Base-by-base conservation (phyloP, 78 protist genomes). In the Parvularia atlantis region DNA sequence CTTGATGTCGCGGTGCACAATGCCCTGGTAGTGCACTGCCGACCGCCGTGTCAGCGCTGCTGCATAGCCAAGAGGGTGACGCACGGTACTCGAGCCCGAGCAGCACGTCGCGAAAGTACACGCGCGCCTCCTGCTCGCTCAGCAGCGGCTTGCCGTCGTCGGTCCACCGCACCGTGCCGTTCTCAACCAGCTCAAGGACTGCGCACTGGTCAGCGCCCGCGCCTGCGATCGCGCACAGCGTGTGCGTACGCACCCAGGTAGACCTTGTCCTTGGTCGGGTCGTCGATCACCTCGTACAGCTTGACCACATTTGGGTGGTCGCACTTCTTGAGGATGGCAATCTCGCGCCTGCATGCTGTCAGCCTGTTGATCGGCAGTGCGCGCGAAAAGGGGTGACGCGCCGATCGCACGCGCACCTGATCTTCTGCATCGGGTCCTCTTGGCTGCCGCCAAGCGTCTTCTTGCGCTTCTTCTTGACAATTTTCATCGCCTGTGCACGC, bases 241-340 rank as follows among this genome's bases (percentile, higher is more conserved):
- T n/a, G n/a, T n/a, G n/a, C n/a, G n/a, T n/a, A 75, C 84, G 31
- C 1, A 56, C 71, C 87, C 77, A 87, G 1, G 75, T 73, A 85
- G 26, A 87, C 3, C 62, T 53, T 50, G 44, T 77, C 63, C n/a
- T 0, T 16, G 39, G 59, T 1, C 50, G 89, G 84, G 35, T 89
- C 91, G 64, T 88, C 91, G 35, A 91, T 81, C 43, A 88, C 91
- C 43, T 89, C 95, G 60, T 53, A 78, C 22, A 91, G 77, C 33
- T 39, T 40, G 62, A 91, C 73, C 24, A 78, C 40, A 75, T 91
- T 85, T 14, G 91, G 86, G 75, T 91, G 95, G 39, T 80, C 43
- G 19, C 88, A 58, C 78, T 82, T 78, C 74, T 85, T 77, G 76
- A 79, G 53, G 58, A 91, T 84, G n/a, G 91, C 91, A 17, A 91